Evolutionary conservation across 2,329 filamentous ascomycete genomes (phyloP), one percentile per base, ranked within the genome.

Genomic region (Calonectria ilicicola): DNA sequence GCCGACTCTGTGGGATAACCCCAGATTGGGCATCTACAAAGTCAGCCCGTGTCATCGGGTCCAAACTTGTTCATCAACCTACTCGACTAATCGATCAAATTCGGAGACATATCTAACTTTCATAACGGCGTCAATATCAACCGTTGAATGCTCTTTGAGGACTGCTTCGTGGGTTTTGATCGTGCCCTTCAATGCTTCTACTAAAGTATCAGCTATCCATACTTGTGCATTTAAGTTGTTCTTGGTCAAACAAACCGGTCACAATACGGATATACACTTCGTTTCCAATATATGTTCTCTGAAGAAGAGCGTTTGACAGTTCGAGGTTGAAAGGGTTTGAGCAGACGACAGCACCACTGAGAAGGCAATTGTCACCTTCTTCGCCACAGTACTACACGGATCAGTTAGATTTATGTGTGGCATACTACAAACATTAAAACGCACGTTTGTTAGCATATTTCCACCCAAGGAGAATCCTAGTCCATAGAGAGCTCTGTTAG

Each of bases 381-480:
- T 99, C 97, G 15, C 93, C 97, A 35, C 98, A 88, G 80, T 98
- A 99, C 94, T 97, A 74, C n/a, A 64, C 15, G 5, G 3, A 4
- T 19, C 19, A 7, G 44, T 75, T 12, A 73, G 56, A 49, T 14
- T n/a, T 3, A 51, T 38, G 19, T 0, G 17, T 14, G 19, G 14
- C 40, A 19, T 4, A 10, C 9, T 10, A 26, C 23, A n/a, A 29
- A 65, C 2, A 2, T 42, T 10, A 19, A 5, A 5, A 87, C 93
- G 84, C 90, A 96, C 94, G 83, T 98, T 99, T 6, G 95, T 96
- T 72, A 99, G 84, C 78, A 99, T 98, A 81, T 98, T 99, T 26
- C 95, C 97, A 19, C 97, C 97, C 0, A 99, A 88, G 0, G 95
- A 98, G 85, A 98, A 99, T 0, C 97, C 97, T 63, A 98, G 89